Evolutionary conservation across 345 rosid genomes (phyloP).

Genomic region (Turritis glabra): DNA sequence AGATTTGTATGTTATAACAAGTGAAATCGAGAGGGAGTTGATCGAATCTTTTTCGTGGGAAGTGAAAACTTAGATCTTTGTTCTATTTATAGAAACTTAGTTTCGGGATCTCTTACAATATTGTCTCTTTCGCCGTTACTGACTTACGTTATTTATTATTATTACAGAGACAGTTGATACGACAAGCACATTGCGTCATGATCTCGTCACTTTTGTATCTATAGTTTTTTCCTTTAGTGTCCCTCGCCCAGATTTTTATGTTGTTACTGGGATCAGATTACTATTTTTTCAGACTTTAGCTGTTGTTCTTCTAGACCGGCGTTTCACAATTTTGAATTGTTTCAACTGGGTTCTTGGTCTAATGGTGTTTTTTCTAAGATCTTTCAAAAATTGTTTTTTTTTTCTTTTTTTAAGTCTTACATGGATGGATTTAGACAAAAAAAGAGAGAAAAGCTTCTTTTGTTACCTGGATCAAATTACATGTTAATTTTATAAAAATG

Average conservation of each 20-base stretch:
- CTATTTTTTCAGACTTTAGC: no score
- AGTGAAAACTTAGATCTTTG: conserved; percentile 49
- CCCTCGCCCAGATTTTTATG: no score
- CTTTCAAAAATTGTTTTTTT: background rate
- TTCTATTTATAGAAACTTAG: conserved; percentile 33
- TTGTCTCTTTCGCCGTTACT: conserved; percentile 37
- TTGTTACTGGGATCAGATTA: no score
- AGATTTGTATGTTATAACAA: background rate
- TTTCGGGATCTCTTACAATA: conserved; percentile 33
- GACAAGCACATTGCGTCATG: conserved; percentile 37
- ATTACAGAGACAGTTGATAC: conserved; percentile 31
- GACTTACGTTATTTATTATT: conserved; percentile 31
- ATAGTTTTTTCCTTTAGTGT: background rate
- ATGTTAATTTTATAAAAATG: no score
- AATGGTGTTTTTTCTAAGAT: background rate
- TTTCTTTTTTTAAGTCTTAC: background rate
- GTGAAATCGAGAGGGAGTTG: conserved; percentile 33
- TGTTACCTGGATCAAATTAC: no score
- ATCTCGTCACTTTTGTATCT: conserved; percentile 20
- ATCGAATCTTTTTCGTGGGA: conserved; percentile 60
- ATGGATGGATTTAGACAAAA: background rate
- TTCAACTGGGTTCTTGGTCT: background rate
- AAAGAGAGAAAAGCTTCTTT: no score
- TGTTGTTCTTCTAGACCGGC: no score
- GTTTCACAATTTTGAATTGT: no score